These are phyloP conservation scores for Rhodamnia argentea DNA, from an alignment of 345 rosid genomes.

Conservation along the genomic window DNA sequence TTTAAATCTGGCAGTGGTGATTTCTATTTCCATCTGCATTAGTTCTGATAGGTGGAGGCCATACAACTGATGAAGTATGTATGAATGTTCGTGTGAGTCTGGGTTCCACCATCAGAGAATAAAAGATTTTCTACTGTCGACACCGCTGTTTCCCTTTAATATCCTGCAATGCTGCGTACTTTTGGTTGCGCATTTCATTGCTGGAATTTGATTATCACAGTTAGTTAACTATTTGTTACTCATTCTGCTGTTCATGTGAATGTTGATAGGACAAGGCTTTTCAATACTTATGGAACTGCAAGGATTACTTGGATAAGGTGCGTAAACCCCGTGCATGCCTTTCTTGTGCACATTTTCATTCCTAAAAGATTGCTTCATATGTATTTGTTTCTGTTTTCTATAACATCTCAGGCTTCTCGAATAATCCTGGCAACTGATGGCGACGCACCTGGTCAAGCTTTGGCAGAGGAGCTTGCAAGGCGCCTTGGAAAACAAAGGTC, in stretches of 20 bases:
- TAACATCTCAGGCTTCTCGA: slow-evolving; percentile 24
- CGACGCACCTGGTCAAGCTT: slow-evolving; percentile 26
- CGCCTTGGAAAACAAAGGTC: slow-evolving; percentile 51
- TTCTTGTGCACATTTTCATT: background rate
- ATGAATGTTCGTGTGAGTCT: background rate
- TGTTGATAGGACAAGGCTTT: slow-evolving; percentile 30
- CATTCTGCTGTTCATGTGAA: background rate
- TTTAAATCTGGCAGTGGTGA: background rate
- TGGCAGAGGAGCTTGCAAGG: slow-evolving; percentile 48
- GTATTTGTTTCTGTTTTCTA: background rate
- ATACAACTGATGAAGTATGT: background rate
- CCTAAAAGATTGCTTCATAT: background rate
- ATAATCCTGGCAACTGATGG: slow-evolving; percentile 45
- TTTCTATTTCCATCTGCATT: background rate
- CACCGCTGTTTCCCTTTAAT: background rate
- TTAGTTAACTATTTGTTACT: background rate
- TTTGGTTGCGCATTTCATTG: background rate
- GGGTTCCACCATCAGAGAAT: background rate
- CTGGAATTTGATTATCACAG: background rate
- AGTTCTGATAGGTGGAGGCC: background rate
- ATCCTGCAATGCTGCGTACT: background rate
- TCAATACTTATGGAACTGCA: slow-evolving; percentile 45
- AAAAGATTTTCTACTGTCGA: background rate
- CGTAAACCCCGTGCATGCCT: background rate
- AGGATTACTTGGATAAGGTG: slow-evolving; percentile 38